Percentiles rank a stretch among this genome's conserved stretches.
These are phyloP conservation scores for Chlamydomonas reinhardtii DNA, from an alignment of 163 green algal species.

Conservation along the genomic window DNA sequence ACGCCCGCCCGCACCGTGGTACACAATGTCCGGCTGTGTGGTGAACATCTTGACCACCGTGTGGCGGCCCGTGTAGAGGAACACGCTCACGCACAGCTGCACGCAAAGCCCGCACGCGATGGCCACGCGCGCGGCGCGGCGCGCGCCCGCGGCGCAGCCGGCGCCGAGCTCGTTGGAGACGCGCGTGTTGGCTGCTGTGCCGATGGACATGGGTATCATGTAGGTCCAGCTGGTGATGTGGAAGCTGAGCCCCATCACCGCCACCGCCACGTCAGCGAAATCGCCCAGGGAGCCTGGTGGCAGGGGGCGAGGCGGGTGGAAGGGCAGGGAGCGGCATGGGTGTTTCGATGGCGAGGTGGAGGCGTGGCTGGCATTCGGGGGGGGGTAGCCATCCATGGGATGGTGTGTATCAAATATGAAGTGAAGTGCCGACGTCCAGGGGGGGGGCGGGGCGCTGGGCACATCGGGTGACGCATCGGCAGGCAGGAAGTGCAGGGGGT, in stretches of 20 bases:
- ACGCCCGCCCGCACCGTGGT: constrained; percentile 2
- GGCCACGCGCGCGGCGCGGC: neutral
- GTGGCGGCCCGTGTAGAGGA: constrained; percentile 17
- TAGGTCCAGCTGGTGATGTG: constrained; percentile 54
- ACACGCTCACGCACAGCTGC: constrained; percentile 21
- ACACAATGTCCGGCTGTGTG: neutral
- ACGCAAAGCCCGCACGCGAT: constrained; percentile 9
- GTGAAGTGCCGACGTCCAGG: too few species aligned
- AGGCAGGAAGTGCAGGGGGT: too few species aligned
- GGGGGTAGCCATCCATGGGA: too few species aligned
- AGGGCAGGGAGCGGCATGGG: neutral
- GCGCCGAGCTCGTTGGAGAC: constrained; percentile 71
- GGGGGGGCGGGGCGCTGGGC: too few species aligned
- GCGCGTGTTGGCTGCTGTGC: constrained; percentile 60
- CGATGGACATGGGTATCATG: constrained; percentile 57
- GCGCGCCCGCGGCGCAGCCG: constrained; percentile 60
- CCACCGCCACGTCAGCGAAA: constrained; percentile 49
- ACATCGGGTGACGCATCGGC: too few species aligned
- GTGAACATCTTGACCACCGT: constrained; percentile 42
- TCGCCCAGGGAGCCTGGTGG: constrained; percentile 20
- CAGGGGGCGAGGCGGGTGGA: neutral
- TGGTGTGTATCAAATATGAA: too few species aligned
- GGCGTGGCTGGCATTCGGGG: too few species aligned
- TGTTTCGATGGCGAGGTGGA: neutral
- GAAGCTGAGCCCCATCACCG: constrained; percentile 51